These are phyloP conservation scores for Tulasnella sp. DNA, from an alignment of 768 basidiomycete species.

Conservation along the genomic window DNA sequence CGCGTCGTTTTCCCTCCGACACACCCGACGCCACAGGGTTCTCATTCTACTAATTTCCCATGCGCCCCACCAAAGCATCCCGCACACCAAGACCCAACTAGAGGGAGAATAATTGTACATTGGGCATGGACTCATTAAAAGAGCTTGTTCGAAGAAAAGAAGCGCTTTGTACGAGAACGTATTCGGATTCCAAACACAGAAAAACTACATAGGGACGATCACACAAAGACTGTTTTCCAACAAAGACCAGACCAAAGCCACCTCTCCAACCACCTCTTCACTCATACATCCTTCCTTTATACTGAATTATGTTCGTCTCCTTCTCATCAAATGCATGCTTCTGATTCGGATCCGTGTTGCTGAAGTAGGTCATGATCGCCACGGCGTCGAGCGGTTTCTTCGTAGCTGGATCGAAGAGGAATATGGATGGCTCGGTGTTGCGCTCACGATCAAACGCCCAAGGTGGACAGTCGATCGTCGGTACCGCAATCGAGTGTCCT, in stretches of 20 bases:
- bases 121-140: not conserved
- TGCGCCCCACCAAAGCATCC: not conserved
- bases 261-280: not conserved
- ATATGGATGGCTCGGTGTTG: slow-evolving; percentile 9
- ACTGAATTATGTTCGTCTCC: slow-evolving; percentile 17
- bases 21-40: not conserved
- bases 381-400: slow-evolving; percentile 10
- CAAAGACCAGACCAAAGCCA: too few species aligned
- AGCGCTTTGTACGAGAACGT: not conserved
- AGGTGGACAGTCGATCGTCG: slow-evolving; percentile 14
- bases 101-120: not conserved
- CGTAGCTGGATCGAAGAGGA: slow-evolving; percentile 14
- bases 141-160: not conserved
- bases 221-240: not conserved
- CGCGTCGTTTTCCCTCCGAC: slow-evolving; percentile 3
- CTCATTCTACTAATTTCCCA: not conserved
- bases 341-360: slow-evolving; percentile 16
- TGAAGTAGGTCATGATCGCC: slow-evolving; percentile 15
- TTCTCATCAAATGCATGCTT: slow-evolving; percentile 8
- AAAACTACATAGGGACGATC: not conserved
- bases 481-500: slow-evolving; percentile 10
- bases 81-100: not conserved
- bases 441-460: slow-evolving; percentile 15
- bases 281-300: slow-evolving; percentile 16
- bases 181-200: not conserved